phyloP scores from a whole-genome alignment of 768 basidiomycete species.

The Clitopilus passeckerianus region DNA sequence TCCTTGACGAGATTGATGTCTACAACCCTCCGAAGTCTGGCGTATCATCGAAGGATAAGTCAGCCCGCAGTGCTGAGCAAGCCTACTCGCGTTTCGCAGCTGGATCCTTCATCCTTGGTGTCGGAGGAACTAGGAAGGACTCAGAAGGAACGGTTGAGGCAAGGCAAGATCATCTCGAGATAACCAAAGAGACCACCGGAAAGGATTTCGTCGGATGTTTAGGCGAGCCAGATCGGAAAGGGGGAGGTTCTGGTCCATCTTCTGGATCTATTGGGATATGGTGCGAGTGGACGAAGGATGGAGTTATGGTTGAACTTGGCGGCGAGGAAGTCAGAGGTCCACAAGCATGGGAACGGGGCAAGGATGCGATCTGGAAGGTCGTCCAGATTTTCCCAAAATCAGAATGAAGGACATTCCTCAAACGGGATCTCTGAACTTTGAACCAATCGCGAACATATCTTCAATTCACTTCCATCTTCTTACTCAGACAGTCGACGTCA shows the following conservation, averaged over 20 bases:
- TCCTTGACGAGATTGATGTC: conserved; percentile 72
- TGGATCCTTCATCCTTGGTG: conserved; percentile 45
- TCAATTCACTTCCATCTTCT: too few species aligned
- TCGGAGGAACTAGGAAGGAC: conserved; percentile 27
- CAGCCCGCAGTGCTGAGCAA: conserved; percentile 31
- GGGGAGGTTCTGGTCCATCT: conserved; percentile 82
- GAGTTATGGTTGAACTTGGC: conserved; percentile 84
- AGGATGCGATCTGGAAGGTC: conserved; percentile 75
- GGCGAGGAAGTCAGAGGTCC: conserved; percentile 74
- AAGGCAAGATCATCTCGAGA: conserved; percentile 34
- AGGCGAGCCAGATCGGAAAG: conserved; percentile 89
- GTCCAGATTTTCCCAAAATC: conserved; percentile 18
- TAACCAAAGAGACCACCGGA: conserved; percentile 55
- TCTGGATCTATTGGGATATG: conserved; percentile 86
- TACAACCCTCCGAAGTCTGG: conserved; percentile 57
- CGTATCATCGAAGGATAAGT: conserved; percentile 21
- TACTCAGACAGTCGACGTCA: too few species aligned
- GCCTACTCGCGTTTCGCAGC: conserved; percentile 54
- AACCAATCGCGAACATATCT: neutral
- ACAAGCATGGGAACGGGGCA: conserved; percentile 84
- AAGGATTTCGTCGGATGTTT: conserved; percentile 70
- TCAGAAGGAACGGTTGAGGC: conserved; percentile 28
- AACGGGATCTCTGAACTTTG: neutral
- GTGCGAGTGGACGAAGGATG: conserved; percentile 86
- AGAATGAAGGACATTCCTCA: neutral